Evolutionary conservation across 169 alveolate species (phyloP), one percentile per base, ranked within the genome.

Genomic region (Ichthyophthirius multifiliis): DNA sequence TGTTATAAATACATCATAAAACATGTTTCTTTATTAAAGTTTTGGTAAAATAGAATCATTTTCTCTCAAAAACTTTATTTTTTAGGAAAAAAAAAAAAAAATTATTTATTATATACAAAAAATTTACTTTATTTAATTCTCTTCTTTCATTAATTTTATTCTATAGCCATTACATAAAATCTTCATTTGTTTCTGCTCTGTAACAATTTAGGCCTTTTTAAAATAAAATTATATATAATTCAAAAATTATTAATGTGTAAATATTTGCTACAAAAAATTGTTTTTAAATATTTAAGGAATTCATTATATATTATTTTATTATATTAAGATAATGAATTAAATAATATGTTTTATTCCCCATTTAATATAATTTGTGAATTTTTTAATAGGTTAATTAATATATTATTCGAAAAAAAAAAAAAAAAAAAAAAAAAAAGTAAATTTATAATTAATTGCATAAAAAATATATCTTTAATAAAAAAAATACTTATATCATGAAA

Each of bases 1-100:
- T 27, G 12, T 31, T 35, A 67, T 37, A 41, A 67, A 67, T 37
- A 67, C 46, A 67, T 67, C 77, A 67, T 67, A 67, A 67, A 67
- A 35, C 77, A 67, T 67, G 41, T 67, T 35, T 67, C 46, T 67
- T 15, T 37, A 18, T 67, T 67, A 67, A 37, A 67, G 41, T 23
- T 67, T 67, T 20, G 77, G 77, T 12, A 35, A 67, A 67, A 67
- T 41, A 18, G 77, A 67, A 16, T 44, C 39, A 41, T 67, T 67
- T 37, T 67, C 77, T 16, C 20, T 35, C 30, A 67, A 67, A 39
- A 67, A 67, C 77, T 67, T 15, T 6, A 31, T n/a, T n/a, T n/a
- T 9, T 9, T 9, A 9, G 7, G 23, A 27, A 0, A 62, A 30
- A 31, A 30, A 34, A 65, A 65, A 31, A 31, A 31, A 30, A 9